phyloP scores from a whole-genome alignment of 192 early-diverging fungal species.

The Podila horticola region DNA sequence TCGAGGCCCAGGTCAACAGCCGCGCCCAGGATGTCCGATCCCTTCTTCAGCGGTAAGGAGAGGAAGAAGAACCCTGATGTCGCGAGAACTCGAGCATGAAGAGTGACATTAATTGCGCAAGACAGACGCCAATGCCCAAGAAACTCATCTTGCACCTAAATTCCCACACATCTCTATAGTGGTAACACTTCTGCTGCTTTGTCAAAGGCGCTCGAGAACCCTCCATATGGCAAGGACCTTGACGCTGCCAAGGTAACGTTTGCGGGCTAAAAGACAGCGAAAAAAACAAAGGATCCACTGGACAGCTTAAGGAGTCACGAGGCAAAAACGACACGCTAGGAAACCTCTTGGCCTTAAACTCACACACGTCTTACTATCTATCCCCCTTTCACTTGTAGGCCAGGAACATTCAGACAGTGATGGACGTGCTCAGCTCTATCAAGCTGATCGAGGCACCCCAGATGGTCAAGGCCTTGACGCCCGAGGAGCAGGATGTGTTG shows the following conservation, averaged over 20 bases:
- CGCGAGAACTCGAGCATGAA: background rate
- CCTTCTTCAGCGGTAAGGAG: slow-evolving; percentile 62
- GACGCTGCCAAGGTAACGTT: slow-evolving; percentile 69
- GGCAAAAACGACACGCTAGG: background rate
- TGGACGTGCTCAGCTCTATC: slow-evolving; percentile 82
- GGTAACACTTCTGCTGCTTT: slow-evolving; percentile 70
- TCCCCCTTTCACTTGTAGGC: slow-evolving; percentile 54
- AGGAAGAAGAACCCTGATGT: background rate
- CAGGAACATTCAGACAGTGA: slow-evolving; percentile 79
- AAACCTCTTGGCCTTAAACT: background rate
- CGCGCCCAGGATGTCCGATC: slow-evolving; percentile 72
- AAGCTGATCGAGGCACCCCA: slow-evolving; percentile 73
- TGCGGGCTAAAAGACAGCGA: background rate
- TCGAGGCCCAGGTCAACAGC: slow-evolving; percentile 63
- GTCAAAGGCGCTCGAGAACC: slow-evolving; percentile 67
- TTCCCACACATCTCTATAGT: slow-evolving; percentile 29
- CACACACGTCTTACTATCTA: no score
- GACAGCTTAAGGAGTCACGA: background rate
- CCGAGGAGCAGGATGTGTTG: slow-evolving; percentile 79
- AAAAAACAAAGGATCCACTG: background rate
- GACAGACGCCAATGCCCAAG: background rate
- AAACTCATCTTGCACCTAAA: background rate
- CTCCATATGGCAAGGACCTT: slow-evolving; percentile 75
- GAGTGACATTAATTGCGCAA: background rate
- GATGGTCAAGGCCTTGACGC: slow-evolving; percentile 67